Evolutionary conservation across 768 basidiomycete genomes (phyloP), one percentile per base, ranked within the genome.

Genomic region (Boletus edulis): DNA sequence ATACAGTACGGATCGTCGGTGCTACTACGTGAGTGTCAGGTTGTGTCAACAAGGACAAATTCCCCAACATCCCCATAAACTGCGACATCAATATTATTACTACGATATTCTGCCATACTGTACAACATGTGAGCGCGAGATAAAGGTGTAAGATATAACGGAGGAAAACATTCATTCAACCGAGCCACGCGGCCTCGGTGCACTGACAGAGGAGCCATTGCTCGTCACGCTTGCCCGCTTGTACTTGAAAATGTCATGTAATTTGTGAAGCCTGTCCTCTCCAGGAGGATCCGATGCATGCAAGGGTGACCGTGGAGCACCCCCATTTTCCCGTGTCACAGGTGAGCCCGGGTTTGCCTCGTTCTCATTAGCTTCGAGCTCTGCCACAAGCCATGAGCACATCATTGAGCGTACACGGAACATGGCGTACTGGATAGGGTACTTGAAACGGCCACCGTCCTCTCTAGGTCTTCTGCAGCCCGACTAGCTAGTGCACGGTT

Each of bases 191-290:
- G 60, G 59, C 37, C 54, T 64, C 17, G 53, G 50, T 15, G 49
- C 65, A 39, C 62, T 54, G 11, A 47, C 57, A 4, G 67, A 76
- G 11, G 80, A 79, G 7, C 71, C 73, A 49, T 73, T 76, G 62
- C 78, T 81, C 24, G 70, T 63, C 38, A 81, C 81, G 67, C 89
- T 90, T 24, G 86, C 81, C 51, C 89, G 81, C 38, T 66, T 73
- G 71, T 93, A 92, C 62, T 89, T 88, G 73, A 92, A 93, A 58
- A 92, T 78, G 65, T 89, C 83, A 66, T 92, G 91, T 49, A 93
- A 68, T 62, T 86, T 76, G 40, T 89, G 86, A 32, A 91, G 67
- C 63, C 84, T 85, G 51, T 90, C 86, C 61, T 87, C 83, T 35
- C 71, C 77, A 27, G 72, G 65, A 17, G 62, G 69, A 22, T 78